Evolutionary conservation across 2,329 filamentous ascomycete species (phyloP), one percentile per base, ranked within the genome.

Genomic region (Colletotrichum sp.): DNA sequence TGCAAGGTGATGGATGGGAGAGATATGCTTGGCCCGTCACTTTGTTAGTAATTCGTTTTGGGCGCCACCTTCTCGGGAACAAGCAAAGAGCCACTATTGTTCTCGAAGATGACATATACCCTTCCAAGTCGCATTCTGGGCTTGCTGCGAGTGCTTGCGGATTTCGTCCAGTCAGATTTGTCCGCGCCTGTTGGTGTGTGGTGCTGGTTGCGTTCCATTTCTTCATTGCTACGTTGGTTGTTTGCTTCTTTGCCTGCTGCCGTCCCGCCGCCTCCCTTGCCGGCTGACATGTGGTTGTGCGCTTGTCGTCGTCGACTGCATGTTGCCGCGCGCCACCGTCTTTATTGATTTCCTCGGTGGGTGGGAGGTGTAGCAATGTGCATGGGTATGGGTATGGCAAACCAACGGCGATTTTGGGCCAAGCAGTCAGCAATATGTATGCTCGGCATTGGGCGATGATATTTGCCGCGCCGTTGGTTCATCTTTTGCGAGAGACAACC

Each of bases 261-360:
- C 29, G 29, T 36, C 44, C 44, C 44, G 44, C 44, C 12, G n/a
- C 3, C 39, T 19, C 19, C 39, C 39, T 49, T 49, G n/a, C 44
- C 22, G 44, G n/a, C 44, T 52, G 44, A 52, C 44, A 52, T 52
- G 44, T 52, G 44, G 44, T 52, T 22, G 12, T 52, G 44, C 44
- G 57, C 27, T 71, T 64, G 57, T 71, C n/a, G 57, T 71, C n/a
- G 32, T 57, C n/a, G 8, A 29, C 27, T 68, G 73, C 71, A 69
- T 69, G 19, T 65, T 74, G 71, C 74, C 71, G 71, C 71, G 71
- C 74, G 74, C 64, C 73, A 57, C 32, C 32, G 36, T 49, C 6
- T 65, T 44, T 19, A 25, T 55, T 13, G 11, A 29, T 13, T 19
- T 36, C 1, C 19, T 25, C 29, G 25, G 52, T 29, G 8, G 8